phyloP scores from a whole-genome alignment of 768 basidiomycete genomes.

The Grammothele lineata region DNA sequence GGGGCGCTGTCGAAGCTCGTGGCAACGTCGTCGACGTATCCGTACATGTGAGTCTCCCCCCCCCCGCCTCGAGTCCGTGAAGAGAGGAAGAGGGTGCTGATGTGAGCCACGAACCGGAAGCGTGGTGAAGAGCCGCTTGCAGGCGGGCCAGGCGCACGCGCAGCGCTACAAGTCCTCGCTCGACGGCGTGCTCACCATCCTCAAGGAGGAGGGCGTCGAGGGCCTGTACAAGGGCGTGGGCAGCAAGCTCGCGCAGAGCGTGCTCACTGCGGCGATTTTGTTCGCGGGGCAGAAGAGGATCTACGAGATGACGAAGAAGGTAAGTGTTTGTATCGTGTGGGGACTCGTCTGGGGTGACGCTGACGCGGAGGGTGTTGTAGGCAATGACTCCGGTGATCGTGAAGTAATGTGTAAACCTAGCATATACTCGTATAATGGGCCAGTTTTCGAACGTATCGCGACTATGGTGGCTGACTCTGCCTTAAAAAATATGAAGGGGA shows the following conservation, averaged over 20 bases:
- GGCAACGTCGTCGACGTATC: constrained; percentile 57
- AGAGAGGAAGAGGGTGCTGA: too few species aligned
- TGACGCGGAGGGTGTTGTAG: background rate
- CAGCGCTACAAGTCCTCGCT: constrained; percentile 71
- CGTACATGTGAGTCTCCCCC: constrained; percentile 55
- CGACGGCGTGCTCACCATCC: constrained; percentile 73
- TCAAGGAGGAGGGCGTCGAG: constrained; percentile 72
- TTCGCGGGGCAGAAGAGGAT: constrained; percentile 87
- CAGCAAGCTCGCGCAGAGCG: constrained; percentile 88
- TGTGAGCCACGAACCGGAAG: too few species aligned
- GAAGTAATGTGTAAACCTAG: constrained; percentile 3
- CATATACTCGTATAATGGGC: too few species aligned
- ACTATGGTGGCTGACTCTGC: too few species aligned
- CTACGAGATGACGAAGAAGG: constrained; percentile 65
- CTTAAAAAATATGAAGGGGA: too few species aligned
- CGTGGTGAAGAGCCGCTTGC: constrained; percentile 75
- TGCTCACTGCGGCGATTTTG: constrained; percentile 89
- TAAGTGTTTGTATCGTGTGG: constrained; percentile 11
- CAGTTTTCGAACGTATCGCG: too few species aligned
- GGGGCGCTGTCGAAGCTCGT: constrained; percentile 89
- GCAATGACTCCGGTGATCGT: constrained; percentile 6
- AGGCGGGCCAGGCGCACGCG: constrained; percentile 67
- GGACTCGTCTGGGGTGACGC: background rate
- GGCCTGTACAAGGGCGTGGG: constrained; percentile 86
- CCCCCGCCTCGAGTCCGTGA: too few species aligned